Conservation (phyloP, 2,329 filamentous ascomycete species). For the Diaporthe ilicicola region DNA sequence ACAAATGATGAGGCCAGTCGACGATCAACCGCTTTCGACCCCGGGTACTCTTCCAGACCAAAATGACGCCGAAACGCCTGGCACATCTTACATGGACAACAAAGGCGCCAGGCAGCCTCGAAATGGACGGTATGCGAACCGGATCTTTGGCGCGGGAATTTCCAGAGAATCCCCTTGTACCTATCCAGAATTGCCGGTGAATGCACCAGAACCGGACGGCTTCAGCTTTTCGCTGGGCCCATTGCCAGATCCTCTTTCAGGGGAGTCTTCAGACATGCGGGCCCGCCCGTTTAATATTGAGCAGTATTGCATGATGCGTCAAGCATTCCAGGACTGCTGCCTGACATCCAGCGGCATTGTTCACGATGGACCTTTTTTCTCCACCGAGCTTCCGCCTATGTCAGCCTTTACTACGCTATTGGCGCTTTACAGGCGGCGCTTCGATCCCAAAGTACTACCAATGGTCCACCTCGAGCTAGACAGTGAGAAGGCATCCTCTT, state of each 20-base stretch:
- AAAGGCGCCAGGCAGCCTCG: conserved; percentile 27
- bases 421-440: conserved; percentile 19
- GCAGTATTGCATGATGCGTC: conserved; percentile 24
- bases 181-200: neutral
- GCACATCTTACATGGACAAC: conserved; percentile 23
- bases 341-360: neutral
- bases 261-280: neutral
- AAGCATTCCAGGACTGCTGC: conserved; percentile 24
- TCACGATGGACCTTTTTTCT: neutral
- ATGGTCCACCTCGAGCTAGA: neutral
- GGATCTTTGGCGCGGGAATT: neutral
- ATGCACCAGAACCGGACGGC: neutral
- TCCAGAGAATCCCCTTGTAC: neutral
- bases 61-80: conserved; percentile 6
- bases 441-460: conserved; percentile 24
- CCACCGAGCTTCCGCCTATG: conserved; percentile 15
- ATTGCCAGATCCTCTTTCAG: neutral
- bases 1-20: neutral
- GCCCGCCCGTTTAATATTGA: neutral
- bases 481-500: neutral
- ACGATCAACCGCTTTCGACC: neutral
- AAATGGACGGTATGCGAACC: conserved; percentile 22
- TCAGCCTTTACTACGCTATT: conserved; percentile 7
- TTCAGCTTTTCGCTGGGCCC: neutral
- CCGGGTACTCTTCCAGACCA: neutral